Percentiles rank a stretch among this genome's conserved stretches.
Evolutionary conservation across 768 basidiomycete species (phyloP).

Genomic region (Infundibulicybe gibba): DNA sequence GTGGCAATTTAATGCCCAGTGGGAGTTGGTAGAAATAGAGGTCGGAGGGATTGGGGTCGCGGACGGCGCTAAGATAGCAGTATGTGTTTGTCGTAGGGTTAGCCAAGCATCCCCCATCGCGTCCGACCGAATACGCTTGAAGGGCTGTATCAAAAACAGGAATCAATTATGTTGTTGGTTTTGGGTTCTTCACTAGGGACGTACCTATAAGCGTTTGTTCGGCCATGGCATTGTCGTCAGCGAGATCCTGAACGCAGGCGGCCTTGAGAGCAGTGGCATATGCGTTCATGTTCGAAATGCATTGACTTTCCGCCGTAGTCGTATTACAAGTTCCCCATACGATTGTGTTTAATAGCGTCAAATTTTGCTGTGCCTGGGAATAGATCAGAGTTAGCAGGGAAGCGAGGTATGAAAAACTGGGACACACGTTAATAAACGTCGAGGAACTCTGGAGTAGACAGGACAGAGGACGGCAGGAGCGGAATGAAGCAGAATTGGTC

Average conservation of each 20-base stretch:
- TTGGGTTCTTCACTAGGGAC: slow-evolving; percentile 10
- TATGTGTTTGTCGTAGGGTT: slow-evolving; percentile 60
- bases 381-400: neutral
- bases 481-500: slow-evolving; percentile 56
- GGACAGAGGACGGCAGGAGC: slow-evolving; percentile 76
- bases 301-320: slow-evolving; percentile 39
- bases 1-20: slow-evolving; percentile 51
- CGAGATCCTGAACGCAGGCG: slow-evolving; percentile 56
- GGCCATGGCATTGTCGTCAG: slow-evolving; percentile 46
- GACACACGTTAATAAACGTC: slow-evolving; percentile 49
- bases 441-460: slow-evolving; percentile 54
- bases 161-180: neutral
- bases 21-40: slow-evolving; percentile 72
- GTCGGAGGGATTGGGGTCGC: slow-evolving; percentile 54
- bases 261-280: slow-evolving; percentile 47
- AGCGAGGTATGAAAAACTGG: neutral
- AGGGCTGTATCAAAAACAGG: slow-evolving; percentile 39
- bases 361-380: slow-evolving; percentile 58
- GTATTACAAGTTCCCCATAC: slow-evolving; percentile 85
- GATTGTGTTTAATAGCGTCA: slow-evolving; percentile 59
- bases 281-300: slow-evolving; percentile 64
- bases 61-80: slow-evolving; percentile 70
- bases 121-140: slow-evolving; percentile 59
- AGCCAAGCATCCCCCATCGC: slow-evolving; percentile 53
- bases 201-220: slow-evolving; percentile 52